phyloP scores from a whole-genome alignment of 176 grass and related monocot genomes.

The Aegilops longissima region DNA sequence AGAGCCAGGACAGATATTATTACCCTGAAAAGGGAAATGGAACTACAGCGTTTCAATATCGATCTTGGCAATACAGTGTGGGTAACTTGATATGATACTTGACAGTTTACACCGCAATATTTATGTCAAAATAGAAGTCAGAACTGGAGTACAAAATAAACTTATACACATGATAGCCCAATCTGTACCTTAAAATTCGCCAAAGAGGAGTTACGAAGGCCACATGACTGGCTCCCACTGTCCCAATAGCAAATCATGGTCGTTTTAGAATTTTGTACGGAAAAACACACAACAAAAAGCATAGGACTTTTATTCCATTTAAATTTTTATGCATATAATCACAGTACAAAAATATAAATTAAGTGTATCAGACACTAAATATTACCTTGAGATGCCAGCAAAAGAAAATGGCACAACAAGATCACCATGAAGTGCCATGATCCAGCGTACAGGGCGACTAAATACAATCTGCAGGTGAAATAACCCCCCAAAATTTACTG shows the following conservation, averaged over 20 bases:
- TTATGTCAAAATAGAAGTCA: slow-evolving; percentile 3
- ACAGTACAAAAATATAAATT: not conserved
- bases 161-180: slow-evolving; percentile 1
- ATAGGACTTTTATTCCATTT: not conserved
- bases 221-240: slow-evolving; percentile 76
- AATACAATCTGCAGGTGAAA: slow-evolving; percentile 66
- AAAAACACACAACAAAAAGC: not conserved
- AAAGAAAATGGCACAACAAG: slow-evolving; percentile 82
- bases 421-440: slow-evolving; percentile 82
- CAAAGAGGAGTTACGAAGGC: slow-evolving; percentile 83
- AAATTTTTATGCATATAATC: not conserved
- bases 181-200: slow-evolving; percentile 71
- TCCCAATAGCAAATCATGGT: slow-evolving; percentile 34
- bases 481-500: slow-evolving; percentile 6
- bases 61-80: not conserved
- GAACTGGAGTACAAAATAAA: not conserved
- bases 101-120: not conserved
- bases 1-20: not conserved
- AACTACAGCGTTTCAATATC: not conserved
- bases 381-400: slow-evolving; percentile 85
- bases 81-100: not conserved
- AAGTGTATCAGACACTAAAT: not conserved
- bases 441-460: slow-evolving; percentile 96
- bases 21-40: not conserved
- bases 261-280: not conserved